phyloP scores from a whole-genome alignment of 106 monocot species.

The Phalaenopsis equestris region DNA sequence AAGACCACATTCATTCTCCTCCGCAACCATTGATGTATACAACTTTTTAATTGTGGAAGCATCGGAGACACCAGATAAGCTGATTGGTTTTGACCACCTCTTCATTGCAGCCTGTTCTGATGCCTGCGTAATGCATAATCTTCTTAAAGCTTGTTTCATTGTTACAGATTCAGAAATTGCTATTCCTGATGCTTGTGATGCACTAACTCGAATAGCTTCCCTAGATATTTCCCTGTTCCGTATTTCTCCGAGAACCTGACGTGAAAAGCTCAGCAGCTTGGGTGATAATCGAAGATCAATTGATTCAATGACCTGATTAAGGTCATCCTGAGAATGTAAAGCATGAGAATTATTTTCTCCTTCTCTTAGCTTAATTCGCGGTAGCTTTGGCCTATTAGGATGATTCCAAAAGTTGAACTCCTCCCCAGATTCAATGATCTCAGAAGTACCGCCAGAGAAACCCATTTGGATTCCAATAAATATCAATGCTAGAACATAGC shows the following conservation, averaged over 20 bases:
- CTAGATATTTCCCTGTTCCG: constrained; percentile 6
- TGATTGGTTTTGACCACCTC: constrained; percentile 42
- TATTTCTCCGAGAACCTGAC: constrained; percentile 4
- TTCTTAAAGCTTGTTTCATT: constrained; percentile 76
- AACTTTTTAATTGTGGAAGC: constrained; percentile 58
- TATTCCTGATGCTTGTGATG: constrained; percentile 19
- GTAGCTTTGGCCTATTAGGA: constrained; percentile 7
- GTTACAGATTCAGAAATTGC: constrained; percentile 51
- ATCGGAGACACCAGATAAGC: constrained; percentile 39
- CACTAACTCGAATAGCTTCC: constrained; percentile 1
- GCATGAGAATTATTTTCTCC: constrained; percentile 7
- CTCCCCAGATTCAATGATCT: constrained; percentile 30
- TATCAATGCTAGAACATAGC: background rate
- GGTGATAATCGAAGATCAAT: constrained; percentile 21
- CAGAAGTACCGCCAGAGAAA: constrained; percentile 21
- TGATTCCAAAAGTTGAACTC: constrained; percentile 10
- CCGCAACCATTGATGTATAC: constrained; percentile 61
- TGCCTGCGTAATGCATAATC: constrained; percentile 76
- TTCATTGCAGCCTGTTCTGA: constrained; percentile 94
- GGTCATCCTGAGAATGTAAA: constrained; percentile 14
- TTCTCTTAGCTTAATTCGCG: constrained; percentile 19
- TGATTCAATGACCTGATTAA: constrained; percentile 17
- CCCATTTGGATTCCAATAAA: constrained; percentile 19
- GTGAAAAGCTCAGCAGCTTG: constrained; percentile 7
- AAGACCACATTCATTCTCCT: constrained; percentile 21